Evolutionary conservation across 306 rosid species (phyloP).

Genomic region (Pterocarpus santalinus): DNA sequence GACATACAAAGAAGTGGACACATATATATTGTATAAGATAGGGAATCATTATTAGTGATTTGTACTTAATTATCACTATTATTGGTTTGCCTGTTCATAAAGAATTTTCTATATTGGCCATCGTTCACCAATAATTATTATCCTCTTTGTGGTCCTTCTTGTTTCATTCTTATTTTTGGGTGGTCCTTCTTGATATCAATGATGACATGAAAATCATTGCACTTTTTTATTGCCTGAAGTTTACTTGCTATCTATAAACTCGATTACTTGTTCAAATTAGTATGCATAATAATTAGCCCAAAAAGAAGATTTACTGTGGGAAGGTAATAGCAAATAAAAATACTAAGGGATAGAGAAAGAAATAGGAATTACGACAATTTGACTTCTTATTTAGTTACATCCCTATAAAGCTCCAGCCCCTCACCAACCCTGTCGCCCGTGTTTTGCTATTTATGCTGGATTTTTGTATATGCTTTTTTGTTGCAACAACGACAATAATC

Average conservation of each 20-base stretch:
- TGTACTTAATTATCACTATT: constrained; percentile 37
- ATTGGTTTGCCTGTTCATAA: constrained; percentile 40
- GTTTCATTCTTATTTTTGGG: constrained; percentile 28
- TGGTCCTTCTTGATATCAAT: constrained; percentile 52
- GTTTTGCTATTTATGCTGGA: neutral
- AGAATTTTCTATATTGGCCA: constrained; percentile 38
- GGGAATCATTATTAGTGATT: constrained; percentile 38
- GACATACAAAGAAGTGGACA: neutral
- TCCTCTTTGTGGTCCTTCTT: constrained; percentile 50
- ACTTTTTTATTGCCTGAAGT: neutral
- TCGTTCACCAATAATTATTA: constrained; percentile 32
- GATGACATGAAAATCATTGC: constrained; percentile 52
- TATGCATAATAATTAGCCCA: neutral
- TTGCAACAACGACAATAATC: neutral
- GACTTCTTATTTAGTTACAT: neutral
- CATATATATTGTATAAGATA: neutral
- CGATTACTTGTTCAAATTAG: constrained; percentile 16
- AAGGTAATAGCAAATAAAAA: no score
- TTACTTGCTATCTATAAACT: constrained; percentile 13
- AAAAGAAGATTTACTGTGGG: neutral
- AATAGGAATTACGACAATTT: neutral
- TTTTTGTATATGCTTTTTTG: neutral
- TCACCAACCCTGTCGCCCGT: neutral
- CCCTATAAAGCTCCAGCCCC: neutral
- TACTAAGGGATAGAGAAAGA: neutral